Evolutionary conservation across 1,284 basidiomycete species (phyloP), one percentile per base, ranked within the genome.

Genomic region (Bondarzewia mesenterica): DNA sequence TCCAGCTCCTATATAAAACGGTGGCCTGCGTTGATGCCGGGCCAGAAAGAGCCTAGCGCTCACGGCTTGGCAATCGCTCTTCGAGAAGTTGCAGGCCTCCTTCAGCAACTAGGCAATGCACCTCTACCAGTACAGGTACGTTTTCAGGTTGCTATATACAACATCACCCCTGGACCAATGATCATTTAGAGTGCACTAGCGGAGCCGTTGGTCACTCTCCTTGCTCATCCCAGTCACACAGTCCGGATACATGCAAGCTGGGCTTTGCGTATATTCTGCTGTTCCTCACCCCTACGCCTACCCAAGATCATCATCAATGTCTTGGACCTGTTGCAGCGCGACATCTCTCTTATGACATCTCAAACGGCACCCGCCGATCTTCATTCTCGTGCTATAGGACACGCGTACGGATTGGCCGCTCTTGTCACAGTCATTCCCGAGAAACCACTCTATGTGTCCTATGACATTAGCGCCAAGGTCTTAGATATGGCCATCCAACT

Each of bases 21-120:
- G 50, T 99, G 93, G 92, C 93, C 93, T 0, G 85, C 90, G 1
- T 78, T 95, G 62, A 85, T 96, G 76, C 93, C 92, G 2, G 90
- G 90, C 4, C 83, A 90, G 54, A 71, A 71, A 20, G 78, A 86
- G 0, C 90, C 93, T 0, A 73, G 70, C 48, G 80, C 90, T 20
- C 67, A 80, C 1, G 79, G 89, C 1, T 71, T 98, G 8, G 77
- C 85, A 1, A 74, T 95, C 18, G 85, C 83, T 1, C 72, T 99
- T 12, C 75, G 85, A 44, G 94, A 97, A 64, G 81, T 92, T 16
- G 83, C 91, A 0, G 90, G 87, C 2, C 67, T 99, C 3, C 66
- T 99, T 2, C 84, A 86, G 45, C 90, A 95, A 60, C 77, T 99
- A 7, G 94, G 95, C 0, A 97, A 93, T 60, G 88, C 92, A 0